Evolutionary conservation across 108 stramenopile genomes (phyloP).

Genomic region (Chaetoceros tenuissimus): DNA sequence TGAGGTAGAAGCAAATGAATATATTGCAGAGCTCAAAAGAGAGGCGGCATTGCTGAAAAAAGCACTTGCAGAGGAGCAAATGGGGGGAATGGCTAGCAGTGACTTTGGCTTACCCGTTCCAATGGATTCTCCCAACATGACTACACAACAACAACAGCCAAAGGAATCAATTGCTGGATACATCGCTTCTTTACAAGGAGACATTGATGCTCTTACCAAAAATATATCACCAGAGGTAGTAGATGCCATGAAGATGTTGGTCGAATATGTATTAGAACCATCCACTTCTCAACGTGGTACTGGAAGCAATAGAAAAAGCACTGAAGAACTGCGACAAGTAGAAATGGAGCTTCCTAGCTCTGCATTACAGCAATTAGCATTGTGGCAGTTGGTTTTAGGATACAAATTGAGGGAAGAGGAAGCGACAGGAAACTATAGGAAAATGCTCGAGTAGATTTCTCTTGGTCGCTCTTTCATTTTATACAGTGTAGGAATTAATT

Average conservation of each 20-base stretch:
- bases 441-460: constrained; percentile 60
- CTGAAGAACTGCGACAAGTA: constrained; percentile 14
- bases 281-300: constrained; percentile 37
- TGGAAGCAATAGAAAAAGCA: constrained; percentile 3
- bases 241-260: constrained; percentile 80
- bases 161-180: constrained; percentile 47
- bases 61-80: constrained; percentile 58
- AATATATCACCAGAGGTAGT: constrained; percentile 75
- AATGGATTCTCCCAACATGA: background rate
- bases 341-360: constrained; percentile 81
- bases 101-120: background rate
- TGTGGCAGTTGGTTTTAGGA: constrained; percentile 88
- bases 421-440: constrained; percentile 76
- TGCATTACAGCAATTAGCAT: constrained; percentile 74
- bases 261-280: constrained; percentile 81
- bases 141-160: background rate
- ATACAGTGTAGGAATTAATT: no score
- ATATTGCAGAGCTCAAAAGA: constrained; percentile 63
- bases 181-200: constrained; percentile 70
- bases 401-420: constrained; percentile 84
- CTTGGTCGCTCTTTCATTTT: no score
- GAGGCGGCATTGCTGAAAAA: constrained; percentile 67
- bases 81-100: constrained; percentile 8
- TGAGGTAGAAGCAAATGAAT: constrained; percentile 80
- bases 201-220: constrained; percentile 67